Evolutionary conservation across 768 basidiomycete genomes (phyloP).

Genomic region (Rhodotorula graminis): DNA sequence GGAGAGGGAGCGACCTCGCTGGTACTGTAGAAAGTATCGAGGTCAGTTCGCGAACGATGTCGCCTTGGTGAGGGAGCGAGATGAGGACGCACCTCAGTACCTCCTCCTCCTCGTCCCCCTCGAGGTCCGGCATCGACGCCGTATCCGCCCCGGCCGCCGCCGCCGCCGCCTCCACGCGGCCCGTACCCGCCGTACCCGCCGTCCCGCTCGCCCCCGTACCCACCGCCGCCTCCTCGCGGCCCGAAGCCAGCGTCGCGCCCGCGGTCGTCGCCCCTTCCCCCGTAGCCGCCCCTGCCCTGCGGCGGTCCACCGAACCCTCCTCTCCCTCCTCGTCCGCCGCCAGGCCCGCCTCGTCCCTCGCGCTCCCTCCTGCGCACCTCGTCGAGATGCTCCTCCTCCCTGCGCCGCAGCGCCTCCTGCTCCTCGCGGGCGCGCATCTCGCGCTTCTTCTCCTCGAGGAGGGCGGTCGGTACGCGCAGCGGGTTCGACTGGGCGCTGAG

Average conservation of each 20-base stretch:
- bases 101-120: slow-evolving; percentile 26
- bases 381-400: slow-evolving; percentile 59
- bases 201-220: not conserved
- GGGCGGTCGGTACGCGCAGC: slow-evolving; percentile 81
- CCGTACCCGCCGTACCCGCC: not conserved
- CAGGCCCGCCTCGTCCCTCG: slow-evolving; percentile 50
- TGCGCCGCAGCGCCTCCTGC: slow-evolving; percentile 50
- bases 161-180: slow-evolving; percentile 50
- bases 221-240: not conserved
- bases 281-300: not conserved
- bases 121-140: slow-evolving; percentile 49
- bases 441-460: slow-evolving; percentile 86
- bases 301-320: slow-evolving; percentile 2
- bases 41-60: not conserved
- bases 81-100: not conserved
- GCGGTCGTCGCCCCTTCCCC: slow-evolving; percentile 48
- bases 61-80: not conserved
- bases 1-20: slow-evolving; percentile 28
- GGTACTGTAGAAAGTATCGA: not conserved
- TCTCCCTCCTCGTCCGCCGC: not conserved
- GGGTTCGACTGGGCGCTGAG: slow-evolving; percentile 84
- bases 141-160: slow-evolving; percentile 45
- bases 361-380: slow-evolving; percentile 61
- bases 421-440: slow-evolving; percentile 63
- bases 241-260: not conserved